Conservation (phyloP, 257 asterid species). For the Paulownia fortunei region DNA sequence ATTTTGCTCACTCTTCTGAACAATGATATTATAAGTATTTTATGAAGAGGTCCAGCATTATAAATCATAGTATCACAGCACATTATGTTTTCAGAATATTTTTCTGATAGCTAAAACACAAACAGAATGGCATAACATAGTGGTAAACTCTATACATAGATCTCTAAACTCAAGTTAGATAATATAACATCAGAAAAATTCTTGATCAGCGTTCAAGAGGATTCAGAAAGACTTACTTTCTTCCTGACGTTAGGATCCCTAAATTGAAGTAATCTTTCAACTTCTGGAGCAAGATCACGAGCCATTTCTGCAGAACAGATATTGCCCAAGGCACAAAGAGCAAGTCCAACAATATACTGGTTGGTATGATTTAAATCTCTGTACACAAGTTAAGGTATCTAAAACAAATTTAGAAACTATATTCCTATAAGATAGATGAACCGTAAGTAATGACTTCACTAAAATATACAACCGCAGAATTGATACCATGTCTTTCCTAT, state of each 20-base stretch:
- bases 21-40: background rate
- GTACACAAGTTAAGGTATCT: constrained; percentile 57
- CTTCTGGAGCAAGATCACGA: constrained; percentile 99
- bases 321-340: constrained; percentile 98
- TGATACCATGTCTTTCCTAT: constrained; percentile 11
- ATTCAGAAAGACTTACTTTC: constrained; percentile 64
- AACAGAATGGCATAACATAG: background rate
- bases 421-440: constrained; percentile 32
- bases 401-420: constrained; percentile 26
- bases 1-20: background rate
- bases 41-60: background rate
- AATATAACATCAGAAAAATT: background rate
- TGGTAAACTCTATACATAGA: constrained; percentile 8
- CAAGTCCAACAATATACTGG: constrained; percentile 98
- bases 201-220: constrained; percentile 9
- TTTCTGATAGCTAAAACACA: constrained; percentile 2
- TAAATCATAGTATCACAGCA: background rate
- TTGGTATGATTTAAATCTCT: constrained; percentile 97
- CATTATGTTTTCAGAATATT: background rate
- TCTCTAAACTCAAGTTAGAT: constrained; percentile 15
- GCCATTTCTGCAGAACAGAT: constrained; percentile 99
- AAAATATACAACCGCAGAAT: constrained; percentile 16
- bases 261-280: constrained; percentile 90
- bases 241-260: constrained; percentile 97
- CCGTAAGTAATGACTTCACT: constrained; percentile 28